Evolutionary conservation across 2,329 filamentous ascomycete genomes (phyloP).

Genomic region (Colletotrichum aenigma): DNA sequence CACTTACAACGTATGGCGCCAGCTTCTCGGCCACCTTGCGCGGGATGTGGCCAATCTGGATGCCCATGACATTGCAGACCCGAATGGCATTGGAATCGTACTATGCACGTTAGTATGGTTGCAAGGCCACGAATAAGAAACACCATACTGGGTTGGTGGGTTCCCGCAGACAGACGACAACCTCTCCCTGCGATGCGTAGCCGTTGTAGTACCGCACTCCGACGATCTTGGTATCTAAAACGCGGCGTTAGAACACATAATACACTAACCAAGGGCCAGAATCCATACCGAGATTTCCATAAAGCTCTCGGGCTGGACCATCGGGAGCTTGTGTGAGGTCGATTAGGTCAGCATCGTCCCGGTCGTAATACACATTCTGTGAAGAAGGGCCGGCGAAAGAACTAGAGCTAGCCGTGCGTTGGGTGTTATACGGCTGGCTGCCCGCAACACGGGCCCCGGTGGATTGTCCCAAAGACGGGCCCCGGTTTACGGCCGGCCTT

Average conservation of each 20-base stretch:
- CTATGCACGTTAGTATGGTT: constrained; percentile 22
- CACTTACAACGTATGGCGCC: constrained; percentile 69
- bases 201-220: constrained; percentile 66
- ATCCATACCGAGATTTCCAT: constrained; percentile 47
- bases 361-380: constrained; percentile 14
- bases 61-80: constrained; percentile 75
- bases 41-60: constrained; percentile 82
- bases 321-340: constrained; percentile 51
- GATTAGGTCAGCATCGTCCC: constrained; percentile 41
- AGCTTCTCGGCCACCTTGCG: constrained; percentile 71
- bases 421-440: not conserved
- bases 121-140: not conserved
- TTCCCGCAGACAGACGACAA: constrained; percentile 67
- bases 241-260: not conserved
- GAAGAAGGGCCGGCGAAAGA: constrained; percentile 11
- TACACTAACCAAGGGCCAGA: not conserved
- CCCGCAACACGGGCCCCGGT: constrained; percentile 21
- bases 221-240: constrained; percentile 51
- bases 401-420: not conserved
- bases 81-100: constrained; percentile 80
- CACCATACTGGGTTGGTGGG: constrained; percentile 60
- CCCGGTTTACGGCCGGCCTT: not conserved
- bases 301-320: constrained; percentile 46
- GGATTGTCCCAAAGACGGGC: not conserved
- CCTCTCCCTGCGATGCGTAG: constrained; percentile 65